Evolutionary conservation across 129 eudicot genomes (phyloP).

Genomic region (Glebionis coronaria): DNA sequence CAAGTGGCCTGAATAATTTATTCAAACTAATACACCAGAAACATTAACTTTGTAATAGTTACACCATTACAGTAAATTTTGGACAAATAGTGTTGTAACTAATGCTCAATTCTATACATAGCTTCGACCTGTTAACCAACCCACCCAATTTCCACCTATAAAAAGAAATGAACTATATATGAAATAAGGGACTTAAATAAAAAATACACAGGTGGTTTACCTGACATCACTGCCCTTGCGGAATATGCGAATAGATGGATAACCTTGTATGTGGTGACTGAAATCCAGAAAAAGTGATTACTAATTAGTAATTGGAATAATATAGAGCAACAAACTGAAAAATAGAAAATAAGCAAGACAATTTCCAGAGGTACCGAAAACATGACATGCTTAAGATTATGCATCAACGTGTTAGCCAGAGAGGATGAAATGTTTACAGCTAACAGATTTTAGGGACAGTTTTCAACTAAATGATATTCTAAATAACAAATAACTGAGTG

Average conservation of each 20-base stretch:
- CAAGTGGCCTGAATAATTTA: background rate
- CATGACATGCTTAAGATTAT: conserved; percentile 9
- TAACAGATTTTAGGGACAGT: no score
- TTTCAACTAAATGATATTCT: no score
- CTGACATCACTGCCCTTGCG: conserved; percentile 85
- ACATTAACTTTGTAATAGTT: background rate
- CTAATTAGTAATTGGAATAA: conserved; percentile 1
- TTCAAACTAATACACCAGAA: background rate
- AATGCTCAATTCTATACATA: background rate
- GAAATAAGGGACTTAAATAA: background rate
- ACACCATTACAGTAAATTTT: background rate
- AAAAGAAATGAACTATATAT: conserved; percentile 8
- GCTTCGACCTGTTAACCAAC: background rate
- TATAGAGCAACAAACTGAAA: background rate
- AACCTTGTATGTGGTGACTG: conserved; percentile 98
- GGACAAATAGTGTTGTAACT: background rate
- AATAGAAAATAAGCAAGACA: conserved; percentile 8
- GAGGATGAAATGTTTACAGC: no score
- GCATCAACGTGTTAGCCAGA: conserved; percentile 7
- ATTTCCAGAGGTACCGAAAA: conserved; percentile 11
- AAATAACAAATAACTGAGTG: conserved; percentile 3
- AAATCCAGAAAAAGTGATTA: conserved; percentile 26
- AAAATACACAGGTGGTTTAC: conserved; percentile 34
- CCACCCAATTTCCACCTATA: conserved; percentile 1
- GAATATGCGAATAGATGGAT: conserved; percentile 96